Evolutionary conservation across 352 stramenopile genomes (phyloP).

Genomic region (Globisporangium recalcitrans): DNA sequence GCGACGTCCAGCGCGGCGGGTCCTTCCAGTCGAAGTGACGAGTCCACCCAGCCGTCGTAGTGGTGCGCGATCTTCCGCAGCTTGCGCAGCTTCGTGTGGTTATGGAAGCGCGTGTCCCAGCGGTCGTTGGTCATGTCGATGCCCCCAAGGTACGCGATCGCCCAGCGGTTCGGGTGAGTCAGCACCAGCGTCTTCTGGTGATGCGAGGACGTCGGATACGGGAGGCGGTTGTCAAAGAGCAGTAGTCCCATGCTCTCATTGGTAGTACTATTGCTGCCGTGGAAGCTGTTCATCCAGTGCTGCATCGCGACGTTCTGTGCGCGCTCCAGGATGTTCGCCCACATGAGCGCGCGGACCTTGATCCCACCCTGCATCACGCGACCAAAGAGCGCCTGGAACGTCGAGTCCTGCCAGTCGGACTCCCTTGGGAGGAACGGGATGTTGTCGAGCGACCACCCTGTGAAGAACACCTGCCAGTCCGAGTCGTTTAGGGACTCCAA

Average conservation of each 20-base stretch:
- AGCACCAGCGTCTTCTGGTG: conserved; percentile 8
- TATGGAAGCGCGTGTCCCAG: conserved; percentile 33
- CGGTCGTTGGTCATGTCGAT: conserved; percentile 29
- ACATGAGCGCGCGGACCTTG: conserved; percentile 6
- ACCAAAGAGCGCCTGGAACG: conserved; percentile 11
- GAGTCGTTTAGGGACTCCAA: conserved; percentile 15
- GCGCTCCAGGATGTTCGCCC: conserved; percentile 4
- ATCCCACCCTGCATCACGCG: conserved; percentile 4
- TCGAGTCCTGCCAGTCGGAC: conserved; percentile 10
- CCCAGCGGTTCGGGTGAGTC: background rate
- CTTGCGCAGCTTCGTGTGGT: conserved; percentile 14
- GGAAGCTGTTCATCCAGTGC: conserved; percentile 11
- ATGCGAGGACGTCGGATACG: conserved; percentile 4
- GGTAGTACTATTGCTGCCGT: background rate
- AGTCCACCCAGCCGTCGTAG: conserved; percentile 29
- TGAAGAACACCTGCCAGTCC: conserved; percentile 10
- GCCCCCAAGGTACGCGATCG: conserved; percentile 26
- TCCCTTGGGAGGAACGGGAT: conserved; percentile 6
- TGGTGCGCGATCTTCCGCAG: conserved; percentile 5
- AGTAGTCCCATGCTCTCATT: background rate
- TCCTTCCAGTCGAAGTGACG: conserved; percentile 20
- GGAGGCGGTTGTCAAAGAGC: conserved; percentile 9
- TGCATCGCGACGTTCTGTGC: conserved; percentile 10
- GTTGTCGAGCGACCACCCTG: conserved; percentile 13
- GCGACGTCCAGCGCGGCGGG: conserved; percentile 21